phyloP scores from a whole-genome alignment of 1,284 basidiomycete genomes.

The Thecaphora frezii region DNA sequence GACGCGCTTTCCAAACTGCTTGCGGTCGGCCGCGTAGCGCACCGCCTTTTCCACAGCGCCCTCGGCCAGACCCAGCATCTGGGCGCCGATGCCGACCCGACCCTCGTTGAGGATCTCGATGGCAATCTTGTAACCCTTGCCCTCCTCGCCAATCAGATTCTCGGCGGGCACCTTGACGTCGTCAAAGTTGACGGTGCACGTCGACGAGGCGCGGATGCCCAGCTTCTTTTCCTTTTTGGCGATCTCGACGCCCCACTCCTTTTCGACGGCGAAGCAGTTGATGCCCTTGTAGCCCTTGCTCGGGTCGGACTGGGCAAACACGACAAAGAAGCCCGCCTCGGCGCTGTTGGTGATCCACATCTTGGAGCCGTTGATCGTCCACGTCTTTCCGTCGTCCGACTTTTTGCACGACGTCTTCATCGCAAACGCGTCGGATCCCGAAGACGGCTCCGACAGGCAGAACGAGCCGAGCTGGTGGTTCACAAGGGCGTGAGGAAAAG shows the following conservation, averaged over 20 bases:
- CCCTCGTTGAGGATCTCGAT: constrained; percentile 98
- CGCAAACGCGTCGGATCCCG: constrained; percentile 95
- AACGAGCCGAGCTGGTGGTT: constrained; percentile 97
- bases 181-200: constrained; percentile 94
- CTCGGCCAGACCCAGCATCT: constrained; percentile 83
- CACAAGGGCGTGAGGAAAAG: too few relatives aligned
- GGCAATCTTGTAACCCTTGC: constrained; percentile 90
- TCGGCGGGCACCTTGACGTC: constrained; percentile 87
- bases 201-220: constrained; percentile 94
- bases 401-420: constrained; percentile 89
- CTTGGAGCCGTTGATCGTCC: constrained; percentile 89
- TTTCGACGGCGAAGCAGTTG: constrained; percentile 93
- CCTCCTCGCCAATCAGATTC: constrained; percentile 90
- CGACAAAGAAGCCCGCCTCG: constrained; percentile 82
- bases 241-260: constrained; percentile 94
- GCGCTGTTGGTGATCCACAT: constrained; percentile 99
- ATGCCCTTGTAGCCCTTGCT: constrained; percentile 98
- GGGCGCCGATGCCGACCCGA: constrained; percentile 92
- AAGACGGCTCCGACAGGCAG: constrained; percentile 87
- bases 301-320: constrained; percentile 94
- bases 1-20: constrained; percentile 89
- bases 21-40: constrained; percentile 87
- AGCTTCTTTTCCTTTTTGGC: constrained; percentile 99
- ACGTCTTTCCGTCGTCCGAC: constrained; percentile 68
- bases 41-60: constrained; percentile 92